Evolutionary conservation across 78 protist species (phyloP), one percentile per base, ranked within the genome.

Genomic region (Reticulomyxa filosa): DNA sequence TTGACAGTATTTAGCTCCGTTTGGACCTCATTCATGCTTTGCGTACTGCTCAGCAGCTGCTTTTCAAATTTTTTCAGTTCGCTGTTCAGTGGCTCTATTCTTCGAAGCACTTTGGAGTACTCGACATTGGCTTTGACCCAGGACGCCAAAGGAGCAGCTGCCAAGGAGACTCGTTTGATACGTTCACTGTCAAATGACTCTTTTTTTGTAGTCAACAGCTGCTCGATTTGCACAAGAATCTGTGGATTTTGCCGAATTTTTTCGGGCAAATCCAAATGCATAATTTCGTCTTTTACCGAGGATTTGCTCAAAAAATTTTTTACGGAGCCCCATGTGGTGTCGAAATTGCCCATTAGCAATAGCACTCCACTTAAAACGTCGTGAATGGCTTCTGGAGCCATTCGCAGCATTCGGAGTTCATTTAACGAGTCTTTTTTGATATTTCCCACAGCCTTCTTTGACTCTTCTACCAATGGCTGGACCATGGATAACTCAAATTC

Each of bases 121-220:
- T 72, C 38, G 10, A 87, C 2, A 36, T 72, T 55, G 17, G 93
- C 93, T 38, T 42, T 3, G 29, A 82, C 82, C 93, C 93, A 87
- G 46, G 62, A 57, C 1, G 87, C 88, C 26, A 87, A 39, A 36
- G 93, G 93, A 8, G 76, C 81, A 4, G 86, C 85, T 1, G 88
- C 86, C 17, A 26, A 37, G 23, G 75, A 61, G 26, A 72, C 80
- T 5, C 79, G 72, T 27, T 20, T 17, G 23, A 78, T 78, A n/a
- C 1, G n/a, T 13, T 32, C 74, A 10, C 17, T 46, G 38, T 75
- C 75, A 48, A 83, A 87, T 25, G 84, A 75, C 6, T 34, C 11
- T 8, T 20, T 64, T 27, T 59, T 57, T 32, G 23, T 6, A 38
- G 33, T 0, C 10, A 83, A 2, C 22, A 82, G 64, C 65, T 46